These are phyloP conservation scores for Pseudocercospora eumusae DNA, from an alignment of 2,329 filamentous ascomycete genomes.

Conservation along the genomic window DNA sequence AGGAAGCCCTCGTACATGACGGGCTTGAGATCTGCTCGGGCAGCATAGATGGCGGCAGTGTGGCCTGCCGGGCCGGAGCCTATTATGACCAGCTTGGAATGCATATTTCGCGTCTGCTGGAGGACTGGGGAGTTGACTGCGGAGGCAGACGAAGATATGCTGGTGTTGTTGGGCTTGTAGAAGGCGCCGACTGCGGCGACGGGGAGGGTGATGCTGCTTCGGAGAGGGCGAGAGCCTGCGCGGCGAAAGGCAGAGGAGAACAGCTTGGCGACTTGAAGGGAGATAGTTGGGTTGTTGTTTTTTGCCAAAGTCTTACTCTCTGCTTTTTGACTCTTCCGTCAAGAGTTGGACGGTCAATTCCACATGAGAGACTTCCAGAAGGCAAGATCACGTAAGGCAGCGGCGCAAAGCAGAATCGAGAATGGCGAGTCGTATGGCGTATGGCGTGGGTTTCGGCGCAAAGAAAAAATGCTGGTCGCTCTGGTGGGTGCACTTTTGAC, in stretches of 20 bases:
- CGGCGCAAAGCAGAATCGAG: background rate
- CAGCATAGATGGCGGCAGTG: slow-evolving; percentile 94
- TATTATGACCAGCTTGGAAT: slow-evolving; percentile 78
- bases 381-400: background rate
- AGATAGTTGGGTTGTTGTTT: background rate
- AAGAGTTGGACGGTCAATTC: background rate
- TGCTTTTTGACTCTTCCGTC: background rate
- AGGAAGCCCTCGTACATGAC: slow-evolving; percentile 98
- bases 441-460: background rate
- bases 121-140: slow-evolving; percentile 32
- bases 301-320: background rate
- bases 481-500: background rate
- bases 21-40: slow-evolving; percentile 89
- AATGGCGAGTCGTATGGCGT: background rate
- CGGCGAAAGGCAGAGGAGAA: slow-evolving; percentile 81
- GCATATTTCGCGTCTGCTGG: slow-evolving; percentile 65
- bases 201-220: slow-evolving; percentile 71
- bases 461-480: background rate
- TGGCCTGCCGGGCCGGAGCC: slow-evolving; percentile 95
- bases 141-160: slow-evolving; percentile 31
- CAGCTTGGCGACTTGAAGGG: slow-evolving; percentile 64
- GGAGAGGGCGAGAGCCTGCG: slow-evolving; percentile 61
- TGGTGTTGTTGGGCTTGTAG: slow-evolving; percentile 49
- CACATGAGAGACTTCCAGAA: background rate
- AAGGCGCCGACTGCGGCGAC: slow-evolving; percentile 71